Percentiles rank a stretch among this genome's conserved stretches.
These are phyloP conservation scores for Closterium sp. DNA, from an alignment of 139 green algal species.

Conservation along the genomic window DNA sequence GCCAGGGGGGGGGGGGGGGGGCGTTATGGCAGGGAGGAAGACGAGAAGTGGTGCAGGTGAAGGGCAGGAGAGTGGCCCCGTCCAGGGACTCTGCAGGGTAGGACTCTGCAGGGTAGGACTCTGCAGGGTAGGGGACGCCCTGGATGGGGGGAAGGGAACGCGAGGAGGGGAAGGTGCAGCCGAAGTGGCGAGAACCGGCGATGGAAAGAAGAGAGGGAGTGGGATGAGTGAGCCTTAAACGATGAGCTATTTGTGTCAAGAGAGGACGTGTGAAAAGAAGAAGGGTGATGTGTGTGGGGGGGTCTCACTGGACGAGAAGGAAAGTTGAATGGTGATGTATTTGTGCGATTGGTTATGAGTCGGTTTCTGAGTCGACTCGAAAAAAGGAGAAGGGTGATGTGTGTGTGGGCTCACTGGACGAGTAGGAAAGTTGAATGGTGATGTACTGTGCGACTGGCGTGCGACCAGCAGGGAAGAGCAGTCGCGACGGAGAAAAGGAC, in stretches of 20 bases:
- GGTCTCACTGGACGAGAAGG: not conserved
- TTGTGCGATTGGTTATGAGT: no score
- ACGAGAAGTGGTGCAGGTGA: not conserved
- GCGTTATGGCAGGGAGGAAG: not conserved
- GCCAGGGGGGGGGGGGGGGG: no score
- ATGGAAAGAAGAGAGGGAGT: no score
- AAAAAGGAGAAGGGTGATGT: not conserved
- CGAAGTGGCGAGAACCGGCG: no score
- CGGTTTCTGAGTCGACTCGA: not conserved
- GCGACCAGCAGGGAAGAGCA: not conserved
- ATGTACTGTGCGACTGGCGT: not conserved
- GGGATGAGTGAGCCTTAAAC: no score
- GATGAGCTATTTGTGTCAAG: no score
- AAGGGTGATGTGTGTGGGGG: not conserved
- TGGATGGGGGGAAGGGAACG: no score
- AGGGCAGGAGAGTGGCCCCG: no score
- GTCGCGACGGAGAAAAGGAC: constrained; percentile 17
- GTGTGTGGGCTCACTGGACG: not conserved
- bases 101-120: no score
- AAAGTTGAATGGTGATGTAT: not conserved
- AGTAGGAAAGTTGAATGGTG: not conserved
- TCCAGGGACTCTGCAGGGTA: no score
- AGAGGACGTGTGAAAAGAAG: not conserved
- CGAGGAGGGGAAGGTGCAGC: no score
- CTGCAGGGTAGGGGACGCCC: no score